Evolutionary conservation across 1,284 basidiomycete species (phyloP).

Genomic region (Singerocomus rubriflavus): DNA sequence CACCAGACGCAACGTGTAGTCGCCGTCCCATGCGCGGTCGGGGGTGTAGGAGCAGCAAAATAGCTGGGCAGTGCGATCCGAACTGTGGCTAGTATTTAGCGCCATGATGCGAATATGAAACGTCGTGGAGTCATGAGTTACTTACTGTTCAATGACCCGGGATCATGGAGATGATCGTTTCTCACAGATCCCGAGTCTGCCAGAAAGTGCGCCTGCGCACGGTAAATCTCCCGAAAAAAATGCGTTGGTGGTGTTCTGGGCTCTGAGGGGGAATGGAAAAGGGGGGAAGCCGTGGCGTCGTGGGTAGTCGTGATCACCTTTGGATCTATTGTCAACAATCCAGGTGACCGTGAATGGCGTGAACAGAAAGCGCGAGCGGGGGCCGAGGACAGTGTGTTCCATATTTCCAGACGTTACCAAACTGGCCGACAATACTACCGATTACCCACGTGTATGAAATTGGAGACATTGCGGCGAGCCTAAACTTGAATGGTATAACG

Average conservation of each 20-base stretch:
- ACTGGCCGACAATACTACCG: conserved; percentile 20
- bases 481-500: not conserved
- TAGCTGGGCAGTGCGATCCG: not conserved
- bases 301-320: not conserved
- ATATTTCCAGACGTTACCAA: conserved; percentile 7
- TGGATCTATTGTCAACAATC: not conserved
- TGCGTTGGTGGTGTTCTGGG: conserved; percentile 8
- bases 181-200: conserved; percentile 1
- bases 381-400: not conserved
- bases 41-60: not conserved
- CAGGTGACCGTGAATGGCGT: not conserved
- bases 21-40: conserved; percentile 8
- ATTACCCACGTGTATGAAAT: conserved; percentile 8
- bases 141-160: conserved; percentile 13
- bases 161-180: conserved; percentile 14
- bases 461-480: conserved; percentile 5
- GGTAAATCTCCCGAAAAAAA: conserved; percentile 14
- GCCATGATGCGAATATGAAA: conserved; percentile 3
- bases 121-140: not conserved
- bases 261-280: not conserved
- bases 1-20: conserved; percentile 15
- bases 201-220: conserved; percentile 2
- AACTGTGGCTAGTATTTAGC: conserved; percentile 14
- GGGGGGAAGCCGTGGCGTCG: not conserved
- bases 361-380: not conserved